Conservation (phyloP, 345 rosid species). For the Physaria fendleri region DNA sequence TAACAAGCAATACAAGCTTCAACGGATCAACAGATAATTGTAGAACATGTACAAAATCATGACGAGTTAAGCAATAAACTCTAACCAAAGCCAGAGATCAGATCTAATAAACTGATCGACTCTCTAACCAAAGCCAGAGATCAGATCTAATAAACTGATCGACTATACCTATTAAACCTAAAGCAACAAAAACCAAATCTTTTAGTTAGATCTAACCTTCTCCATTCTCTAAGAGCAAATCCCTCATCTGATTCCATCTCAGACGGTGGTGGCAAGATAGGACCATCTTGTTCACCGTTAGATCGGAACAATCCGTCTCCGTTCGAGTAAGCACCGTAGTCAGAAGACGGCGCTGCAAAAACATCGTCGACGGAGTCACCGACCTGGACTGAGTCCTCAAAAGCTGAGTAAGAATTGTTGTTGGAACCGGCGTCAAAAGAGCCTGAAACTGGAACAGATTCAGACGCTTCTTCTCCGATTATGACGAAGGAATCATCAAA, state of each 20-base stretch:
- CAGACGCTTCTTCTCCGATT: slow-evolving; percentile 36
- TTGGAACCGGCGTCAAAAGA: slow-evolving; percentile 31
- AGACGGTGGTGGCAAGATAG: slow-evolving; percentile 47
- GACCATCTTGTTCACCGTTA: slow-evolving; percentile 45
- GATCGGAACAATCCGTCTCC: slow-evolving; percentile 33
- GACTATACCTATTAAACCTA: background rate
- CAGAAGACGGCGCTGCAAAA: slow-evolving; percentile 33
- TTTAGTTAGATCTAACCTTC: too few species aligned
- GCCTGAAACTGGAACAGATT: slow-evolving; percentile 26
- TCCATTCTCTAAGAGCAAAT: slow-evolving; percentile 65
- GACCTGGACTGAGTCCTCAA: slow-evolving; percentile 22
- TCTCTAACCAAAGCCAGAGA: too few species aligned
- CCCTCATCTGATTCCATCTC: slow-evolving; percentile 62
- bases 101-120: background rate
- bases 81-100: background rate
- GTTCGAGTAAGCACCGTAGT: slow-evolving; percentile 31
- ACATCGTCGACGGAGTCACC: slow-evolving; percentile 30
- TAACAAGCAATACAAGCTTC: background rate
- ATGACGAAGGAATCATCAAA: slow-evolving; percentile 38
- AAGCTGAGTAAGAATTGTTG: slow-evolving; percentile 20
- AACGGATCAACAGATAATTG: background rate
- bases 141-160: too few species aligned
- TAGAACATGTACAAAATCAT: too few species aligned
- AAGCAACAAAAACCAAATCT: too few species aligned
- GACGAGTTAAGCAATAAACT: background rate